phyloP scores from a whole-genome alignment of 768 basidiomycete species.

The Suillus subluteus region DNA sequence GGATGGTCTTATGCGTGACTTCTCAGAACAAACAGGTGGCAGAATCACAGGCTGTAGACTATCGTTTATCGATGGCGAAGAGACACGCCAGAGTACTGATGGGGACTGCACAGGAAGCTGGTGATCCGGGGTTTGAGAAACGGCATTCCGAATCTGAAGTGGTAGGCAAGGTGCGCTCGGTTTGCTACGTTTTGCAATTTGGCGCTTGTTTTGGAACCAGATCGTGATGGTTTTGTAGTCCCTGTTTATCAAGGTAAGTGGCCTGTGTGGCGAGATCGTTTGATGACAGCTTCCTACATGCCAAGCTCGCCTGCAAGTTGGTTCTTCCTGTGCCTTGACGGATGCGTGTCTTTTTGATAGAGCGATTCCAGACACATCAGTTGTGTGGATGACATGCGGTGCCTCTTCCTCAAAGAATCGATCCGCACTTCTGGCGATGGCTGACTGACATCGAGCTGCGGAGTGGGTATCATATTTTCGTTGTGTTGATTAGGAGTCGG shows the following conservation, averaged over 20 bases:
- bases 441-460: conserved; percentile 2
- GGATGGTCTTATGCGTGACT: not conserved
- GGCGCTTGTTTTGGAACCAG: conserved; percentile 85
- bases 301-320: conserved; percentile 30
- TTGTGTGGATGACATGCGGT: conserved; percentile 40
- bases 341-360: conserved; percentile 34
- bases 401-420: conserved; percentile 28
- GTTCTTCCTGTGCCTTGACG: conserved; percentile 32
- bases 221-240: conserved; percentile 58
- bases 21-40: not conserved
- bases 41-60: not conserved
- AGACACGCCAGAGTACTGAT: conserved; percentile 31
- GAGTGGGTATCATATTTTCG: conserved; percentile 18
- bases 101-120: conserved; percentile 12
- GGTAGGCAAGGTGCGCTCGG: not conserved
- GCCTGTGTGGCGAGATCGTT: not conserved
- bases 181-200: conserved; percentile 44
- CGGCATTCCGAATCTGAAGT: not conserved
- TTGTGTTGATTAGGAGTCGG: conserved; percentile 12
- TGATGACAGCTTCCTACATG: conserved; percentile 27
- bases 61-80: conserved; percentile 28
- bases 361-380: conserved; percentile 30
- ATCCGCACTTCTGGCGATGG: conserved; percentile 1
- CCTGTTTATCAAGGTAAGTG: conserved; percentile 25
- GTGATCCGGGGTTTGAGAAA: conserved; percentile 7